Conservation (phyloP, 306 rosid genomes). For the Macrotyloma uniflorum region DNA sequence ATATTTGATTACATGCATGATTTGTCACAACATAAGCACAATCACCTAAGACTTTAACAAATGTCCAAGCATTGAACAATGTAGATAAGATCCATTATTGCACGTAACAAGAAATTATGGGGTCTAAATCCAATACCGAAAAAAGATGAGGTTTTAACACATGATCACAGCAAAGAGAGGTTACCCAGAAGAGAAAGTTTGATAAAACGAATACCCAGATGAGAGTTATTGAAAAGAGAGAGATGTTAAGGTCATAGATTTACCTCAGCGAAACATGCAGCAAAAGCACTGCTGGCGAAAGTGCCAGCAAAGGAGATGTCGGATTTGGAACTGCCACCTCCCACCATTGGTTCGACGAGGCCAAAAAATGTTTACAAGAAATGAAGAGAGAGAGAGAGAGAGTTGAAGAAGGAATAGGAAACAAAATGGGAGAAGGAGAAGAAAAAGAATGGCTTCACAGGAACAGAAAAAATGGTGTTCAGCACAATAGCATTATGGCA, state of each 20-base stretch:
- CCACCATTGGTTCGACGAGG: slow-evolving; percentile 56
- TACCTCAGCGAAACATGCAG: slow-evolving; percentile 87
- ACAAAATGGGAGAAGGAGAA: background rate
- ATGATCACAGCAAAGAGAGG: slow-evolving; percentile 24
- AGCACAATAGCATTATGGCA: background rate
- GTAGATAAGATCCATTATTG: background rate
- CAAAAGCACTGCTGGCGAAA: slow-evolving; percentile 73
- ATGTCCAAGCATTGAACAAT: background rate
- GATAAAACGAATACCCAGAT: background rate
- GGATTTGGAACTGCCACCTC: slow-evolving; percentile 57
- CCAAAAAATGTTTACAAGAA: background rate
- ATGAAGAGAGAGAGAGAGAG: background rate
- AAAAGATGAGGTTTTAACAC: background rate
- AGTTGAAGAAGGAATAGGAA: background rate
- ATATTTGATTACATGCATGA: background rate
- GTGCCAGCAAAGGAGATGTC: slow-evolving; percentile 74
- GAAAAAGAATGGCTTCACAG: background rate
- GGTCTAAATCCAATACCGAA: background rate
- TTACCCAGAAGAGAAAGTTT: background rate
- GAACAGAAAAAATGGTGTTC: slow-evolving; percentile 9
- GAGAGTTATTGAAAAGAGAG: slow-evolving; percentile 11
- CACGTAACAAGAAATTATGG: background rate
- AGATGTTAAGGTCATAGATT: background rate
- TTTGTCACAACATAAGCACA: slow-evolving; percentile 3
- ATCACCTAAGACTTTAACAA: background rate